These are phyloP conservation scores for Apium graveolens DNA, from an alignment of 129 eudicot genomes.

Conservation along the genomic window DNA sequence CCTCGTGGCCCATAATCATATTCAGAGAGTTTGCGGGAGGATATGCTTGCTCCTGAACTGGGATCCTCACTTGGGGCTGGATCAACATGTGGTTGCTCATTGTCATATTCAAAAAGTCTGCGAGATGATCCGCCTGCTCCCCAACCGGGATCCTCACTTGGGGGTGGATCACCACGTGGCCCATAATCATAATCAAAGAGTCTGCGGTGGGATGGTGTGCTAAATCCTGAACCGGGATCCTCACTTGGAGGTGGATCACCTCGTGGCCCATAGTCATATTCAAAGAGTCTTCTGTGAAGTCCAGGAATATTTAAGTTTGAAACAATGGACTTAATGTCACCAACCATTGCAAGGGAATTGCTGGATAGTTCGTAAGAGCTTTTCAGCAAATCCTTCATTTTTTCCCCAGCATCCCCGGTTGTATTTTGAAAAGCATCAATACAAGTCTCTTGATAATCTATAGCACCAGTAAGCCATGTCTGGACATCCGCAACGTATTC, in stretches of 20 bases:
- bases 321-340: background rate
- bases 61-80: too few species aligned
- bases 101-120: background rate
- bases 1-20: too few species aligned
- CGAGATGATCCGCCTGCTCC: background rate
- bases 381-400: background rate
- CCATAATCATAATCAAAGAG: background rate
- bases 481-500: background rate
- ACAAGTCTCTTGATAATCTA: slow-evolving; percentile 5
- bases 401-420: background rate
- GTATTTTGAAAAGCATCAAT: background rate
- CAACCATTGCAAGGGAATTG: background rate
- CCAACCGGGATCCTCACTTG: background rate
- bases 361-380: background rate
- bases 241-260: background rate
- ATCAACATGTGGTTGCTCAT: too few species aligned
- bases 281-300: background rate
- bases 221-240: background rate
- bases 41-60: too few species aligned
- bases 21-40: too few species aligned
- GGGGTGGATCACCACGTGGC: background rate
- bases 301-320: background rate
- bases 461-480: background rate
- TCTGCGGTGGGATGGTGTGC: background rate
- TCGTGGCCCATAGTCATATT: background rate